Percentiles rank a stretch among this genome's conserved stretches.
These are phyloP conservation scores for Hemisphaericaspora subhashii DNA, from an alignment of 1,139 yeast species.

Conservation along the genomic window DNA sequence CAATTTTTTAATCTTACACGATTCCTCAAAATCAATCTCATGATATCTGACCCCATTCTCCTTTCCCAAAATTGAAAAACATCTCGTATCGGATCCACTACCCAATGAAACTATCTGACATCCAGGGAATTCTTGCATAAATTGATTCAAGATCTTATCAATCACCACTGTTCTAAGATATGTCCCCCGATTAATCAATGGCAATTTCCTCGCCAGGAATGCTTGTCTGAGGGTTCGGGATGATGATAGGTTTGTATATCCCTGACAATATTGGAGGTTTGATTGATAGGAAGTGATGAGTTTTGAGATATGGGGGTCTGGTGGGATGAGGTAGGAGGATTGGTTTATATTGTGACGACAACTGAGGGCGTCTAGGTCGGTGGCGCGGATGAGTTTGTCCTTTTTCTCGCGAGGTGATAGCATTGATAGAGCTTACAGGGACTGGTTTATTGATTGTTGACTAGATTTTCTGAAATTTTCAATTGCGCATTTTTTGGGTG, in stretches of 20 bases:
- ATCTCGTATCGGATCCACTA: slow-evolving; percentile 94
- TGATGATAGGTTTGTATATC: slow-evolving; percentile 42
- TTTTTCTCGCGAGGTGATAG: slow-evolving; percentile 35
- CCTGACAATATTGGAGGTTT: slow-evolving; percentile 38
- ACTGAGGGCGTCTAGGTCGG: slow-evolving; percentile 85
- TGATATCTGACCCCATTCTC: slow-evolving; percentile 42
- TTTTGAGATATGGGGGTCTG: slow-evolving; percentile 49
- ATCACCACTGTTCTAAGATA: slow-evolving; percentile 70
- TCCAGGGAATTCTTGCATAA: slow-evolving; percentile 33
- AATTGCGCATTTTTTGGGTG: too few species aligned
- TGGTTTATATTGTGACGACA: slow-evolving; percentile 63
- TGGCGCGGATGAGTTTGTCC: slow-evolving; percentile 60
- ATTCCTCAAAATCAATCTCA: slow-evolving; percentile 75
- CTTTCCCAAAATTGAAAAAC: slow-evolving; percentile 47
- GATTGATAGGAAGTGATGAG: slow-evolving; percentile 43
- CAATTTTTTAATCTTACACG: slow-evolving; percentile 59
- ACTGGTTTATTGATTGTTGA: not conserved
- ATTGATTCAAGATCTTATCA: slow-evolving; percentile 52
- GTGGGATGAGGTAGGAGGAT: slow-evolving; percentile 49
- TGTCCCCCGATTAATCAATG: slow-evolving; percentile 82
- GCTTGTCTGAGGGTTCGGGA: slow-evolving; percentile 41
- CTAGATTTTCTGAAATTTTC: too few species aligned
- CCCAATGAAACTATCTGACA: slow-evolving; percentile 82
- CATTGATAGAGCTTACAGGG: too few species aligned
- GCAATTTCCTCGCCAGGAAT: slow-evolving; percentile 55